A percentile compares a stretch with the other conserved stretches of the same genome.
These are phyloP conservation scores for Coffea eugenioides DNA, from an alignment of 257 asterid species.

Conservation along the genomic window DNA sequence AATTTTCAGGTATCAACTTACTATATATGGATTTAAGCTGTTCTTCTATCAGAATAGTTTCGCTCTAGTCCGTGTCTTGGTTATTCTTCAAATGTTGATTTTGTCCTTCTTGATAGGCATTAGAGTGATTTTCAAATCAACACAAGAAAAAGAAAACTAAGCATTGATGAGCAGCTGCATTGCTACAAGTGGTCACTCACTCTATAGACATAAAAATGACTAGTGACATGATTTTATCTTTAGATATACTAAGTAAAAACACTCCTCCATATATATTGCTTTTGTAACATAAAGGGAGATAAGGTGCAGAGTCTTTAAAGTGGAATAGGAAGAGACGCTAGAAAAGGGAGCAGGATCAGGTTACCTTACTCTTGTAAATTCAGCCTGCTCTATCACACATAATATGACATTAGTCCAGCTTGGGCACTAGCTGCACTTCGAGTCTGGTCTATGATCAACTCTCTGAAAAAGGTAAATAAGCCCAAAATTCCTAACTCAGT, in stretches of 20 bases:
- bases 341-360: no score
- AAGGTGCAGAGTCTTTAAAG: not conserved
- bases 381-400: not conserved
- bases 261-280: not conserved
- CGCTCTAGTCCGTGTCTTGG: not conserved
- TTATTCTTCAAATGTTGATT: no score
- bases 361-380: not conserved
- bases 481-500: not conserved
- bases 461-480: no score
- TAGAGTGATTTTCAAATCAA: no score
- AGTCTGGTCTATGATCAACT: no score
- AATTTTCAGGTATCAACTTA: no score
- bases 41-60: no score
- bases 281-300: not conserved
- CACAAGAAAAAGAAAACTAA: not conserved
- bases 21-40: not conserved
- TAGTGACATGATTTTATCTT: no score
- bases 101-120: no score
- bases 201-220: not conserved
- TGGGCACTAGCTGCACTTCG: not conserved
- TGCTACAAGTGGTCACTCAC: no score
- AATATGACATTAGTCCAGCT: not conserved
- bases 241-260: not conserved
- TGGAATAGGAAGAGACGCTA: not conserved
- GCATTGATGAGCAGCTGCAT: not conserved